A percentile compares a stretch with the other conserved stretches of the same genome.
Conservation (phyloP, 140 eudicot genomes). For the Ambrosia hybrid region DNA sequence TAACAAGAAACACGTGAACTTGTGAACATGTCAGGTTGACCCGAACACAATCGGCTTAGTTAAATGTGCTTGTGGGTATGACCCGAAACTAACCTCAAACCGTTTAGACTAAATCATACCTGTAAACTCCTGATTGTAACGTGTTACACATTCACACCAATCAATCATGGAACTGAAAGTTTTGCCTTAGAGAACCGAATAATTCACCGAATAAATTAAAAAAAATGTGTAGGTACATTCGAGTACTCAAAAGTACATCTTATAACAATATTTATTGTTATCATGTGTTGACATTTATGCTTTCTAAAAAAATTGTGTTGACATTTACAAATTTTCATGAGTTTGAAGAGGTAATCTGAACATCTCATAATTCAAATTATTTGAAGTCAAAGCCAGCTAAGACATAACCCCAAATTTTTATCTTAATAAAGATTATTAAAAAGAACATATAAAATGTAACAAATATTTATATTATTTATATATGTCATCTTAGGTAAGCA, state of each 20-base stretch:
- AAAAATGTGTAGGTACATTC: not conserved
- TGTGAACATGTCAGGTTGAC: no score
- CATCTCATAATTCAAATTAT: slow-evolving; percentile 9
- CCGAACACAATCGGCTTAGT: no score
- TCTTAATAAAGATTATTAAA: not conserved
- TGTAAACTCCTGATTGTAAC: no score
- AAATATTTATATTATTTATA: slow-evolving; percentile 16
- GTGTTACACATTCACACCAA: not conserved
- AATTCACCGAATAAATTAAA: not conserved
- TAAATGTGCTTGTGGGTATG: not conserved
- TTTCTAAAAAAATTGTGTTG: not conserved
- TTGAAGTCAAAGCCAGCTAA: slow-evolving; percentile 27
- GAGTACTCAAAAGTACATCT: slow-evolving; percentile 2
- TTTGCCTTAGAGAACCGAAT: slow-evolving; percentile 4
- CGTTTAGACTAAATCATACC: no score
- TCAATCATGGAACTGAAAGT: not conserved
- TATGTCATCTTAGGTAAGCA: slow-evolving; percentile 32
- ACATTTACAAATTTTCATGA: slow-evolving; percentile 6
- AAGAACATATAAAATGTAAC: not conserved
- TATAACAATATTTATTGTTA: not conserved
- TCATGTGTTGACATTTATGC: not conserved
- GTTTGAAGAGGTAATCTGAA: slow-evolving; percentile 4
- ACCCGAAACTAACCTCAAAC: not conserved
- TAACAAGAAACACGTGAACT: no score
- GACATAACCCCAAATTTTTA: slow-evolving; percentile 7